Evolutionary conservation across 2,329 filamentous ascomycete genomes (phyloP).

Genomic region (Paracamarosporium sp.): DNA sequence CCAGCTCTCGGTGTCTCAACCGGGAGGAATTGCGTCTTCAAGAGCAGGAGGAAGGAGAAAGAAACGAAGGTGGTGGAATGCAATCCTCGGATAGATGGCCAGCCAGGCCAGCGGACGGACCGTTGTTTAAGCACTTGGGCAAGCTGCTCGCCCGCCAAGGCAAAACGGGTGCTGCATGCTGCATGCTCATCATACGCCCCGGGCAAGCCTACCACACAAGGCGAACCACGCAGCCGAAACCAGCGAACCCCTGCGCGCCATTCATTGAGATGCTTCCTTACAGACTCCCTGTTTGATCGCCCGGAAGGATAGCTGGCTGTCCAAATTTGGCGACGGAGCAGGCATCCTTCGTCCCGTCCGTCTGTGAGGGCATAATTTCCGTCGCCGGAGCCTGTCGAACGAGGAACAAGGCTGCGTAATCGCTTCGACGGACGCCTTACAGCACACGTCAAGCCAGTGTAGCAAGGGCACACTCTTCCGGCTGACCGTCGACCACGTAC

Average conservation of each 20-base stretch:
- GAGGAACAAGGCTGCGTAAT: not conserved
- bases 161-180: not conserved
- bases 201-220: not conserved
- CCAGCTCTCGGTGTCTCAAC: conserved; percentile 5
- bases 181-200: not conserved
- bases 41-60: conserved; percentile 8
- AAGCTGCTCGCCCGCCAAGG: not conserved
- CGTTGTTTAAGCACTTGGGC: not conserved
- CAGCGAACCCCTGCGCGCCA: not conserved
- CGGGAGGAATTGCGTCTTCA: not conserved
- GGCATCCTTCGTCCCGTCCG: not conserved
- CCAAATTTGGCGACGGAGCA: conserved; percentile 1
- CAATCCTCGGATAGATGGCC: conserved; percentile 1
- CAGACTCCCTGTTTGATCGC: conserved; percentile 8
- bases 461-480: conserved; percentile 1
- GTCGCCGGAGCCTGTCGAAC: not conserved
- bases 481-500: not conserved
- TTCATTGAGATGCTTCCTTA: not conserved
- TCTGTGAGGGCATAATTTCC: conserved; percentile 1
- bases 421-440: not conserved
- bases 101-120: conserved; percentile 3
- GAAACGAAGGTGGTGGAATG: conserved; percentile 21
- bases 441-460: not conserved
- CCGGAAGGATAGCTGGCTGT: not conserved
- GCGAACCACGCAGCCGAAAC: conserved; percentile 1